Conservation (phyloP, 2,329 filamentous ascomycete species). For the Penicillium janthinellum region DNA sequence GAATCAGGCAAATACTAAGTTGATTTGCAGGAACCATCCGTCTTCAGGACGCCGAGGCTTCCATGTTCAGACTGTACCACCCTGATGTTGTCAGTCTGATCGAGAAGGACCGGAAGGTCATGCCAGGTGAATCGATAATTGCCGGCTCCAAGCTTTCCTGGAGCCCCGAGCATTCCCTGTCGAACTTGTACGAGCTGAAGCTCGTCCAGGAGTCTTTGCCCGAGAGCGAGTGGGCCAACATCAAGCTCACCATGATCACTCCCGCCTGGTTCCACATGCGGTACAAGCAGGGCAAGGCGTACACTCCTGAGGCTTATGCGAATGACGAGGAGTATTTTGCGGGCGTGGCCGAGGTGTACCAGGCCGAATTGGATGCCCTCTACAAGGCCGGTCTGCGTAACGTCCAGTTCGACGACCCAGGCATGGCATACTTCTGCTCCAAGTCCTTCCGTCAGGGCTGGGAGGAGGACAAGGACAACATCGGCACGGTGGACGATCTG, state of each 20-base stretch:
- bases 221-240: slow-evolving; percentile 62
- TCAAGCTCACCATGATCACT: slow-evolving; percentile 69
- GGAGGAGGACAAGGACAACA: slow-evolving; percentile 67
- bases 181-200: slow-evolving; percentile 28
- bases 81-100: slow-evolving; percentile 32
- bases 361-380: slow-evolving; percentile 60
- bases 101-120: slow-evolving; percentile 30
- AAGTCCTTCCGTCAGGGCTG: slow-evolving; percentile 70
- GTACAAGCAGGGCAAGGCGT: slow-evolving; percentile 58
- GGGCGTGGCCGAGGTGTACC: slow-evolving; percentile 66
- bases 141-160: slow-evolving; percentile 28
- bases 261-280: slow-evolving; percentile 71
- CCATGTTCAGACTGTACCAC: slow-evolving; percentile 32
- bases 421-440: slow-evolving; percentile 73
- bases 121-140: slow-evolving; percentile 32
- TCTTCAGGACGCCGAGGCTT: slow-evolving; percentile 29
- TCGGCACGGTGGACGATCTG: slow-evolving; percentile 67
- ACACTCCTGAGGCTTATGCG: slow-evolving; percentile 57
- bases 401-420: slow-evolving; percentile 68
- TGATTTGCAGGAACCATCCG: slow-evolving; percentile 32
- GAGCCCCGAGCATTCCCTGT: slow-evolving; percentile 17
- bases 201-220: slow-evolving; percentile 46
- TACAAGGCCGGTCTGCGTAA: slow-evolving; percentile 66
- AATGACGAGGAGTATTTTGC: slow-evolving; percentile 64
- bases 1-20: slow-evolving; percentile 47